phyloP scores from a whole-genome alignment of 139 green algal species.

The Tetradesmus lagerheimii region DNA sequence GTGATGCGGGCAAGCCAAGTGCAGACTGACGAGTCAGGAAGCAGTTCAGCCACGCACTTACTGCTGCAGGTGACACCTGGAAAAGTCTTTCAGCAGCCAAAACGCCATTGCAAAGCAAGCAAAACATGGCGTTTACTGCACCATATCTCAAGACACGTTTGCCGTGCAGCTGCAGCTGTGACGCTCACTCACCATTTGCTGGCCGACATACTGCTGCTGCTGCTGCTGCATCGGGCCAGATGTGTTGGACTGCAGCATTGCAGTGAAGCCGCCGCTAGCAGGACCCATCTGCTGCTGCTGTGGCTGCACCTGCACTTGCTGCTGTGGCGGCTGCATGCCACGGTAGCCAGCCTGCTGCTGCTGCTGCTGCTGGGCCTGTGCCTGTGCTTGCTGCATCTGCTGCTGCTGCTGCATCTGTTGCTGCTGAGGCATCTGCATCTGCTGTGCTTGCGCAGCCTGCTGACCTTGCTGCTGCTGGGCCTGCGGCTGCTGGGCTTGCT shows the following conservation, averaged over 20 bases:
- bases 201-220: slow-evolving; percentile 14
- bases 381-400: background rate
- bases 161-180: background rate
- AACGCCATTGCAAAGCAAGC: background rate
- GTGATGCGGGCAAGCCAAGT: background rate
- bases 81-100: background rate
- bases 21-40: background rate
- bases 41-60: no score
- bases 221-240: background rate
- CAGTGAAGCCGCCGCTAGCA: slow-evolving; percentile 22
- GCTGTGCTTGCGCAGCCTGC: background rate
- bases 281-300: slow-evolving; percentile 29
- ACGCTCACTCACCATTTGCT: background rate
- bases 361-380: background rate
- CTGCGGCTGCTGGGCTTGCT: background rate
- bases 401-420: background rate
- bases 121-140: background rate
- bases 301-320: slow-evolving; percentile 7
- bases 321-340: background rate
- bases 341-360: background rate
- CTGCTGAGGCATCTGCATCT: slow-evolving; percentile 9
- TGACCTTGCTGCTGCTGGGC: slow-evolving; percentile 14
- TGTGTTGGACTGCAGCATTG: background rate
- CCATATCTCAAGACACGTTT: no score
- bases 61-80: no score